Evolutionary conservation across 1,284 basidiomycete genomes (phyloP), one percentile per base, ranked within the genome.

Genomic region (Ganoderma meredithae): DNA sequence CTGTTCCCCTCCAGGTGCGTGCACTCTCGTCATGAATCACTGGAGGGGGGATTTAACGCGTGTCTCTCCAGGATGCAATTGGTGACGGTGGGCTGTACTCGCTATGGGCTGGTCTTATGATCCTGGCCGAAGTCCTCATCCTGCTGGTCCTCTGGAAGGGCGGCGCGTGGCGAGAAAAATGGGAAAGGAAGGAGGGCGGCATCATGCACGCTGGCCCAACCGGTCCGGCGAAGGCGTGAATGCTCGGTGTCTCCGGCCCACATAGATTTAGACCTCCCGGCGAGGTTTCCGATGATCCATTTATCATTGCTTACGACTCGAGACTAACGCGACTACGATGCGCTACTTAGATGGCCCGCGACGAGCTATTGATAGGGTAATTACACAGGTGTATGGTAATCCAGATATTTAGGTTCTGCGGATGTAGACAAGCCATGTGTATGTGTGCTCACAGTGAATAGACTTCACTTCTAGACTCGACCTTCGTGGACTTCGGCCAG

Each of bases 21-120:
- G 15, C 17, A 7, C 27, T 36, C 31, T 9, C 15, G 4, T 17
- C 5, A 58, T 15, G 15, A 36, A 13, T 9, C 44, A 27, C 25
- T 31, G 36, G 1, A 19, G 19, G 17, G 2, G 22, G 40, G n/a
- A 43, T 12, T 25, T 59, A 19, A 61, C 63, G 1, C 52, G 17
- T 31, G 31, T 47, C 56, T 27, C 25, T 63, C 15, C 69, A 88
- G 80, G 79, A 85, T 63, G 78, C 81, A 0, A 83, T 90, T 49
- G 89, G 89, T 0, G 89, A 91, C 66, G 94, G 93, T 9, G 93
- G 93, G 73, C 81, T 92, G 62, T 95, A 94, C 76, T 90, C 91
- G 0, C 81, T 93, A 1, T 93, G 93, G 84, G 86, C 88, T 0
- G 88, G 86, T 0, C 68, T 94, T 0, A 75, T 94, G 73, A 70